A percentile compares a stretch with the other conserved stretches of the same genome.
Conservation (phyloP, 208 protist genomes). For the Leishmania gerbilli region DNA sequence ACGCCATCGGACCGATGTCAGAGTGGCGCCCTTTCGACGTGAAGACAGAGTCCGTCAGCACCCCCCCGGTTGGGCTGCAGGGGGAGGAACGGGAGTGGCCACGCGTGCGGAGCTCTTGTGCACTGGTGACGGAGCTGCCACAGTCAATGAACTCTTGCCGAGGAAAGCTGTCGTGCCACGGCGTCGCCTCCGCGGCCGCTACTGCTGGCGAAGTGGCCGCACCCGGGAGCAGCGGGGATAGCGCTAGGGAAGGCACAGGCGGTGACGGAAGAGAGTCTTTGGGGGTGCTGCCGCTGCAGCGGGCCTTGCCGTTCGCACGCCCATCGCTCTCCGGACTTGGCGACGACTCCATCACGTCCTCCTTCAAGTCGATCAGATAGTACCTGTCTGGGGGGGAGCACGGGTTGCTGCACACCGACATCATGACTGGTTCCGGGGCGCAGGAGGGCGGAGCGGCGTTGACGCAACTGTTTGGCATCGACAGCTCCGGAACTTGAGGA, state of each 20-base stretch:
- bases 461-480: constrained; percentile 6
- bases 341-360: not conserved
- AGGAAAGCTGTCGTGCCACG: not conserved
- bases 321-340: constrained; percentile 17
- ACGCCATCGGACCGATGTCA: not conserved
- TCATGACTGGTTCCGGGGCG: constrained; percentile 16
- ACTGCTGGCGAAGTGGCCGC: not conserved
- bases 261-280: not conserved
- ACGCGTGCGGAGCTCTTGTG: constrained; percentile 8
- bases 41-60: no score
- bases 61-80: constrained; percentile 5
- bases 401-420: not conserved
- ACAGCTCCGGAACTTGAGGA: constrained; percentile 23
- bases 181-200: not conserved
- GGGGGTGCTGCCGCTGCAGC: not conserved
- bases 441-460: constrained; percentile 22
- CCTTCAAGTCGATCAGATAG: constrained; percentile 2
- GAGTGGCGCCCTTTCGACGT: not conserved
- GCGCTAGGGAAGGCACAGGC: not conserved
- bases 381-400: not conserved
- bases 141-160: not conserved
- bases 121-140: constrained; percentile 8
- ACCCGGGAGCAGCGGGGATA: not conserved
- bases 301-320: not conserved
- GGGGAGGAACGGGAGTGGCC: constrained; percentile 10